Evolutionary conservation across 1,284 basidiomycete species (phyloP), one percentile per base, ranked within the genome.

Genomic region (Cutaneotrichosporon cyanovorans): DNA sequence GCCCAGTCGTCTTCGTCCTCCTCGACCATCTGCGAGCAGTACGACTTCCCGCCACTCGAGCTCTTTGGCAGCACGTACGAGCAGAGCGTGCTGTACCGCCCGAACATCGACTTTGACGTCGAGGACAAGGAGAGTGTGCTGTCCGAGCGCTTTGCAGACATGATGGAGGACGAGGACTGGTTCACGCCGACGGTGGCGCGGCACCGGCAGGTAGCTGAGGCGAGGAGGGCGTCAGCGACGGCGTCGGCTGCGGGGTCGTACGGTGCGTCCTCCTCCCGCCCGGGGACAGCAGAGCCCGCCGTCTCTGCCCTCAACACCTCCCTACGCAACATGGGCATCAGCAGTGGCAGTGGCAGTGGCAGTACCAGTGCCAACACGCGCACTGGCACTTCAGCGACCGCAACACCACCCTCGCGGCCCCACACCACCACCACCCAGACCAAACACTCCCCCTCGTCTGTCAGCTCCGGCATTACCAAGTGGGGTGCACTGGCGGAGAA

Each of bases 161-260:
- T 71, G 66, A n/a, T n/a, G n/a, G n/a, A n/a, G n/a, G 66, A 70
- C 41, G 68, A 72, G 44, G 68, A 69, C 34, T 72, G 65, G 62
- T 72, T 72, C 45, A 69, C 62, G n/a, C 68, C 69, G 2, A 71
- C 69, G 1, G 62, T 72, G 4, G 62, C 63, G 18, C 45, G 63
- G 9, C 55, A 60, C 35, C 41, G 62, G 15, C 46, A 60, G 18
- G 59, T 60, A 12, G 53, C 57, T 6, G 59, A 58, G 23, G 46
- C 47, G 16, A 34, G 42, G n/a, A n/a, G n/a, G n/a, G n/a, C n/a
- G n/a, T n/a, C n/a, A n/a, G n/a, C n/a, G n/a, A n/a, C n/a, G 9
- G 40, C 40, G 0, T 30, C 45, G 11, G 42, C 51, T 12, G 6
- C 36, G 18, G 11, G 48, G 37, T 19, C 25, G 37, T 19, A 18